phyloP scores from a whole-genome alignment of 331 rosid species.

The Erythrophleum ivorense region DNA sequence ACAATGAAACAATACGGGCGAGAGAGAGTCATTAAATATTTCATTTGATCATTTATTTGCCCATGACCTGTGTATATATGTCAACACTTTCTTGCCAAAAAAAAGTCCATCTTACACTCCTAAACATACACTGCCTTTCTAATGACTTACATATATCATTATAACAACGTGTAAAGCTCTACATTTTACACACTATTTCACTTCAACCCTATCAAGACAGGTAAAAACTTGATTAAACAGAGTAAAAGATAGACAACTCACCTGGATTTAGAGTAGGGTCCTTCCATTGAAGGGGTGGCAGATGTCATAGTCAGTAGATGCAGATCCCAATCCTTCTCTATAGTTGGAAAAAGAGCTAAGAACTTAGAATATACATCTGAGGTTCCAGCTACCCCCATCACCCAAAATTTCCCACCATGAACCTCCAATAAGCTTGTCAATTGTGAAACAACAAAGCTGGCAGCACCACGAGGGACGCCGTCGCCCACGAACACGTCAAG shows the following conservation, averaged over 20 bases:
- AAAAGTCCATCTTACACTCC: neutral
- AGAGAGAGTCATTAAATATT: constrained; percentile 7
- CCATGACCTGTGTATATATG: neutral
- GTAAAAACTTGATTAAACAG: constrained; percentile 9
- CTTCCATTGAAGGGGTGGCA: constrained; percentile 59
- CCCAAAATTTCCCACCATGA: constrained; percentile 55
- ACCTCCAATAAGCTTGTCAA: constrained; percentile 56
- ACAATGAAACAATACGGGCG: neutral
- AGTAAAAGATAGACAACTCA: constrained; percentile 31
- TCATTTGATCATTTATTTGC: neutral
- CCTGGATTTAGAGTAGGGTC: constrained; percentile 72
- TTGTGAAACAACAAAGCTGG: constrained; percentile 58
- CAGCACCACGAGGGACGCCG: constrained; percentile 34
- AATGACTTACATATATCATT: neutral
- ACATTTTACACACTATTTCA: neutral
- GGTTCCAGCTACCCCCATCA: constrained; percentile 61
- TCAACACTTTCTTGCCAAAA: constrained; percentile 3
- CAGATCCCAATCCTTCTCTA: constrained; percentile 76
- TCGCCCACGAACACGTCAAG: constrained; percentile 47
- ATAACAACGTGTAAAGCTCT: constrained; percentile 23
- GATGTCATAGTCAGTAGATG: constrained; percentile 73
- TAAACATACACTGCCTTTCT: constrained; percentile 1
- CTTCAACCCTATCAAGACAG: neutral
- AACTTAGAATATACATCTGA: constrained; percentile 57
- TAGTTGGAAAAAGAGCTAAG: constrained; percentile 46